These are phyloP conservation scores for Xylaria castorea DNA, from an alignment of 495 filamentous ascomycete species.

Conservation along the genomic window DNA sequence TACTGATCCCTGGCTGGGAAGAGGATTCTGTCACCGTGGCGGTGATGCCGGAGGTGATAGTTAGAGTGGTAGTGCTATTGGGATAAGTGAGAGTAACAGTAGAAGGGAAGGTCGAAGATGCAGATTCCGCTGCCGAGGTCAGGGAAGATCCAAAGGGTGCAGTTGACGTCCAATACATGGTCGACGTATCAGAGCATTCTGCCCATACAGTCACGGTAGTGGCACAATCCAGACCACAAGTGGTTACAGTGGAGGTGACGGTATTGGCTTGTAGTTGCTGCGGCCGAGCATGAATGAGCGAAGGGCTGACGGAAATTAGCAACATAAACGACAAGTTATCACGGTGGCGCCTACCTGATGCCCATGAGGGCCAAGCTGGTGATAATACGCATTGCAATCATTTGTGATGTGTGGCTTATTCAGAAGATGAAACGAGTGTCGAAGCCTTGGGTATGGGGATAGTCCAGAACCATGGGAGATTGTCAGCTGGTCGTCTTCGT, in stretches of 20 bases:
- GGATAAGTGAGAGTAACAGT: conserved; percentile 25
- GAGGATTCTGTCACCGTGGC: conserved; percentile 23
- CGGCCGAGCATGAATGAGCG: conserved; percentile 28
- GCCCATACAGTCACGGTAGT: conserved; percentile 37
- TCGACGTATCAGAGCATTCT: conserved; percentile 31
- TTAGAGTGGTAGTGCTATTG: conserved; percentile 20
- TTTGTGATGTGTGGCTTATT: conserved; percentile 15
- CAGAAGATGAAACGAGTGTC: conserved; percentile 35
- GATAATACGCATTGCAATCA: conserved; percentile 30
- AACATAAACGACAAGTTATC: neutral
- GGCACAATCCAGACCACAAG: conserved; percentile 35
- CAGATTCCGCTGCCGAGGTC: conserved; percentile 27
- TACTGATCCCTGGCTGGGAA: neutral
- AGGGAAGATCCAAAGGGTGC: conserved; percentile 22
- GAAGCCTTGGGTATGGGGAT: conserved; percentile 14
- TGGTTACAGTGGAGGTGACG: conserved; percentile 38
- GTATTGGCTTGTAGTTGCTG: conserved; percentile 32
- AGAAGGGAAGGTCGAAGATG: conserved; percentile 19
- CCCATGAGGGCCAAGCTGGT: conserved; percentile 35
- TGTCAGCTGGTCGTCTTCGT: neutral
- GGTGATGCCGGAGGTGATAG: conserved; percentile 26
- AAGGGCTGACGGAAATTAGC: conserved; percentile 33
- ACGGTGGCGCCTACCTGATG: conserved; percentile 31
- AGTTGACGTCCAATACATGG: conserved; percentile 5
- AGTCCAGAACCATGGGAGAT: neutral